These are phyloP conservation scores for Vigna trinervia DNA, from an alignment of 306 rosid species.

Conservation along the genomic window DNA sequence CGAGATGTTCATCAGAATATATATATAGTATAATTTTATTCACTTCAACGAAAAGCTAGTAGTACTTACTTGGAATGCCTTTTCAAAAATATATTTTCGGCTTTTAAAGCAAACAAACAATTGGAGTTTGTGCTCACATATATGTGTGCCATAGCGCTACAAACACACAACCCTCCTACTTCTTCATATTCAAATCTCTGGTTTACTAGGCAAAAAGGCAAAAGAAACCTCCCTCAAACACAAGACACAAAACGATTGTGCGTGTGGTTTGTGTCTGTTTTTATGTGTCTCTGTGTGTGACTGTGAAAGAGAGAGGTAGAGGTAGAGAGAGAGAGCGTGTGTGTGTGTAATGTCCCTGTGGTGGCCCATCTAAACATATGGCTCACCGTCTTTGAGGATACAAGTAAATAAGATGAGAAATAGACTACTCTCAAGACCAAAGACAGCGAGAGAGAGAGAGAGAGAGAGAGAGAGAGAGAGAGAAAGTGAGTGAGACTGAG, in stretches of 20 bases:
- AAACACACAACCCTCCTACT: slow-evolving; percentile 30
- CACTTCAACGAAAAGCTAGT: slow-evolving; percentile 38
- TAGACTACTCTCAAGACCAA: slow-evolving; percentile 48
- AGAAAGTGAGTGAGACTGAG: slow-evolving; percentile 41
- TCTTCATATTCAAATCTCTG: slow-evolving; percentile 52
- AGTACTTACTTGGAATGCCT: slow-evolving; percentile 29
- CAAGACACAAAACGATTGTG: slow-evolving; percentile 59
- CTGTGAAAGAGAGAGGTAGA: slow-evolving; percentile 40
- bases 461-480: slow-evolving; percentile 36
- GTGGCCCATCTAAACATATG: slow-evolving; percentile 77
- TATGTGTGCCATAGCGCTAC: slow-evolving; percentile 16
- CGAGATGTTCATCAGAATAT: slow-evolving; percentile 35
- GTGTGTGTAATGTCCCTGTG: slow-evolving; percentile 51
- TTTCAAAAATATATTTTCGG: slow-evolving; percentile 34
- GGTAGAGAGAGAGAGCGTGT: not conserved
- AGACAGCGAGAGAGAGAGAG: slow-evolving; percentile 48
- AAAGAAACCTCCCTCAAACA: slow-evolving; percentile 50
- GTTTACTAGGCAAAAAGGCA: slow-evolving; percentile 53
- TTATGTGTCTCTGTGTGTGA: slow-evolving; percentile 42
- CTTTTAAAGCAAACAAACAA: slow-evolving; percentile 50
- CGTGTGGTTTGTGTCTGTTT: slow-evolving; percentile 53
- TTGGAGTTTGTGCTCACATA: slow-evolving; percentile 65
- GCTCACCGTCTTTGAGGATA: slow-evolving; percentile 69
- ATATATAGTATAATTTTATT: slow-evolving; percentile 37
- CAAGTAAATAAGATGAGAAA: slow-evolving; percentile 58